Base-by-base conservation (phyloP, 208 protist species). In the Plasmodiophora brassicae region DNA sequence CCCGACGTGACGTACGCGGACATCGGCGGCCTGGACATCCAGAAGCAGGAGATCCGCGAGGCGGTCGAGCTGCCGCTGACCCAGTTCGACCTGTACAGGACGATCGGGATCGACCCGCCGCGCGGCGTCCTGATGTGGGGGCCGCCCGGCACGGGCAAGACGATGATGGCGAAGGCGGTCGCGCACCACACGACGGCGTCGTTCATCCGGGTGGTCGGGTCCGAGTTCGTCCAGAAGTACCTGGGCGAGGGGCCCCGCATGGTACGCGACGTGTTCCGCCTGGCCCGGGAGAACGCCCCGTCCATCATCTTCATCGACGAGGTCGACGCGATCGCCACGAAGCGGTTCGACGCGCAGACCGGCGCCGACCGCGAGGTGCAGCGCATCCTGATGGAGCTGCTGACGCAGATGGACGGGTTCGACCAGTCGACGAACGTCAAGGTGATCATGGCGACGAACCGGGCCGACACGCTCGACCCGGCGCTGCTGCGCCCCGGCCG, bases 161-260 rank as follows among this genome's bases (percentile, higher is more conserved):
- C 88, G 35, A 71, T 90, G 83, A 87, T 94, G 46, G 91, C 92
- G 0, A 89, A 91, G 92, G 98, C 98, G 25, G 98, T 99, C 20
- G 98, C 98, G 28, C 96, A 99, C 89, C 98, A 99, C 93, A 99
- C 98, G 0, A 98, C 96, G 46, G 98, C 97, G 32, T 60, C 93
- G 0, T 95, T 94, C 54, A 94, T 95, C 89, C 94, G 97, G 71
- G 97, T 99, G 35, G 97, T 98, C 35, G 99, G 98, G 65, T 98
- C 96, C 45, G 98, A 99, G 93, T 99, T 99, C 96, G 98, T 99
- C 85, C 98, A 99, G 93, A 99, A 99, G 92, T 99, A 99, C 92
- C 93, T 99, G 1, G 99, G 99, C 65, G 98, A 99, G 94, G 99
- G 99, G 25, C 98, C 98, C 25, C 94, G 98, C 46, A 99, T 99